Evolutionary conservation across 139 green algal species (phyloP), one percentile per base, ranked within the genome.

Genomic region (Picochlorum sp.): DNA sequence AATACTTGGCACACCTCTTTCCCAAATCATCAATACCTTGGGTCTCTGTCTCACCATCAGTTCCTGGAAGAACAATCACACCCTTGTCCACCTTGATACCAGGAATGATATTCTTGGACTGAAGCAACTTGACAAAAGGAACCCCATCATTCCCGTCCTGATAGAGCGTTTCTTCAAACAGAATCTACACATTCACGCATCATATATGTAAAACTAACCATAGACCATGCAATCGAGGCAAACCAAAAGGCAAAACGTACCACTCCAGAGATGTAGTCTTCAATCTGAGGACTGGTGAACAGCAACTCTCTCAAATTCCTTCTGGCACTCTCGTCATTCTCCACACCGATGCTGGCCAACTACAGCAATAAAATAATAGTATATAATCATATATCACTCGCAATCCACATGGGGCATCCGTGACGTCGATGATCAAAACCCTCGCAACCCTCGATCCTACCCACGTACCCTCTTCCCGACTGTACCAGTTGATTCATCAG

Each of bases 101-200:
- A 6, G 78, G 79, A 23, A 86, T 67, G 63, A 86, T 83, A 67
- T 57, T 65, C 70, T 79, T 71, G 62, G 20, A n/a, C 55, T 83
- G 62, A 45, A 94, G 75, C 15, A 82, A 57, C 30, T 92, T 76
- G 21, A 87, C 74, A 65, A 97, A 85, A 4, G 73, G 83, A 20
- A 62, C 75, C 28, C 81, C 82, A 37, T 81, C 77, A n/a, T 49
- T 67, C 52, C 54, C 52, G 20, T 70, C 77, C 78, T 94, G 83
- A 57, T 77, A 88, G 21, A 97, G 74, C 2, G 87, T 97, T 73
- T 97, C 90, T 68, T 98, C 91, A 69, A 91, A 97, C 74, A 98
- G 81, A 77, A 98, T 98, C 72, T 76, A 59, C 16, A 67, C 34
- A 41, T 41, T 3, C 34, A 38, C 9, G 57, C 60, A 38, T 13